These are phyloP conservation scores for Nitzschia sp. DNA, from an alignment of 108 stramenopile genomes.

Conservation along the genomic window DNA sequence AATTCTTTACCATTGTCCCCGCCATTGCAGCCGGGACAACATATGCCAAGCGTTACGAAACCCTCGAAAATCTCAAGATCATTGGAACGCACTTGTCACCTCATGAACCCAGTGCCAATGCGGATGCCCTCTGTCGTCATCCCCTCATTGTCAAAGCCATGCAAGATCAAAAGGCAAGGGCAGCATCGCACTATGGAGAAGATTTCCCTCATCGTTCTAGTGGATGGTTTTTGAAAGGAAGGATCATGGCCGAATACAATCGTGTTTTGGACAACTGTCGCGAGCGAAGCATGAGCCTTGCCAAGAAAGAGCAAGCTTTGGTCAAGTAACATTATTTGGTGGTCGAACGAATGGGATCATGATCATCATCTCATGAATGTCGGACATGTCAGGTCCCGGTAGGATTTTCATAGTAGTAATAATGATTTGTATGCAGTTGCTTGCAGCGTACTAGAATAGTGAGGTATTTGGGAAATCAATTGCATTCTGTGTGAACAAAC, in stretches of 20 bases:
- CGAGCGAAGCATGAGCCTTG: neutral
- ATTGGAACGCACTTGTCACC: slow-evolving; percentile 11
- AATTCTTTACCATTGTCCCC: neutral
- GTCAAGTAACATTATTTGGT: too few relatives aligned
- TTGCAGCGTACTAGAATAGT: too few relatives aligned
- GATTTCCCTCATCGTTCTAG: neutral
- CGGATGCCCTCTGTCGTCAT: slow-evolving; percentile 13
- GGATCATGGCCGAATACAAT: slow-evolving; percentile 6
- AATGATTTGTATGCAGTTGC: too few relatives aligned
- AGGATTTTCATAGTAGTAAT: too few relatives aligned
- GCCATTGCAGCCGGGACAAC: neutral
- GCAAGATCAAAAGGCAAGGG: neutral
- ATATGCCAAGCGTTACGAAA: slow-evolving; percentile 1
- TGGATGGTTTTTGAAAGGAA: slow-evolving; percentile 10
- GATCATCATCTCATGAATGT: too few relatives aligned
- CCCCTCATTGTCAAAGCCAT: slow-evolving; percentile 4
- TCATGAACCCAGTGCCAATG: slow-evolving; percentile 2
- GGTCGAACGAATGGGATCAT: too few relatives aligned
- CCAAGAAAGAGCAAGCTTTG: neutral
- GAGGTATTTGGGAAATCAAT: too few relatives aligned
- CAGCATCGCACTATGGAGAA: neutral
- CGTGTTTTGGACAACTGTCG: slow-evolving; percentile 8
- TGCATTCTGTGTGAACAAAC: too few relatives aligned
- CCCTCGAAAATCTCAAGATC: slow-evolving; percentile 8
- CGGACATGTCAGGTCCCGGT: too few relatives aligned